Evolutionary conservation across 805 yeast genomes (phyloP), one percentile per base, ranked within the genome.

Genomic region (Clavispora fructus): DNA sequence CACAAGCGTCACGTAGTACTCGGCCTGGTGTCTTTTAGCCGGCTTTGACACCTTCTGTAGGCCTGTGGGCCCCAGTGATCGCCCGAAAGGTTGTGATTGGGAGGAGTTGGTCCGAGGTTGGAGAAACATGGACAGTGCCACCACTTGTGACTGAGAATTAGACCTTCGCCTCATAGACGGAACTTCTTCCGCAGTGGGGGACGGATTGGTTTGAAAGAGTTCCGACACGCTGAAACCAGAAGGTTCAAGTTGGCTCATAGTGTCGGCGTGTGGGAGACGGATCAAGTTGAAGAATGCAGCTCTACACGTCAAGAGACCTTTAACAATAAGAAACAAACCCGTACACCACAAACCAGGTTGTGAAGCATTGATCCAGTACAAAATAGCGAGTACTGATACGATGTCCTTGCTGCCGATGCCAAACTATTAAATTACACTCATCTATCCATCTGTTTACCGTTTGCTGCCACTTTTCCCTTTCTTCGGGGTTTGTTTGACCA

Each of bases 1-100:
- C 12, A 79, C 64, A 41, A 94, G 70, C 4, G 88, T 82, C n/a
- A 91, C 77, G 38, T 85, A 78, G 61, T 81, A 82, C 39, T 69
- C 57, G 12, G 52, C 54, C 68, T 43, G 64, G 53, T 42, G 59
- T 59, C 49, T 58, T 53, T 44, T 49, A 17, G 59, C 65, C 32
- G 52, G 52, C 46, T 55, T 54, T 16, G 3, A 33, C 28, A n/a
- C 44, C 25, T 41, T 45, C 30, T 47, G 35, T 10, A 44, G 13
- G 40, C 46, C 14, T 17, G 30, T 7, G 9, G 41, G 33, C 10
- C 44, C 35, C 6, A 40, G 5, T 23, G 43, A 4, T 14, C 40
- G 23, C 6, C 37, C 37, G 7, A 33, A 16, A 10, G 5, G 7
- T 11, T 10, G 23, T 16, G 37, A 16, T 29, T 26, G 35, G 41